Evolutionary conservation across 805 yeast species (phyloP), one percentile per base, ranked within the genome.

Genomic region (Torulaspora indica): DNA sequence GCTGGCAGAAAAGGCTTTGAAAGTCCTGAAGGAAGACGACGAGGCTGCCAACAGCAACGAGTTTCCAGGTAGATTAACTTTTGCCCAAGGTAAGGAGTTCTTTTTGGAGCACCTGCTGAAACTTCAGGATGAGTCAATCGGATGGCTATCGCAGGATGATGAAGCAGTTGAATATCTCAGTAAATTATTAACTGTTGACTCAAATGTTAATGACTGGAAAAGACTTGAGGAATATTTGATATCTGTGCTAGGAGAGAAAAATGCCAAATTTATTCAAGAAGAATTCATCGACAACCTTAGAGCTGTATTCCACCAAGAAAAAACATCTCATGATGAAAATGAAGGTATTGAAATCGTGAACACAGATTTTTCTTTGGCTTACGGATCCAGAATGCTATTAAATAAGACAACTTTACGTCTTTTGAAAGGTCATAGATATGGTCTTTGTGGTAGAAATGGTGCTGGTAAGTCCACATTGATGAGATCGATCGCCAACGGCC

Each of bases 391-490:
- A 70, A 91, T 91, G 97, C 77, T 93, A 56, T 74, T 91, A 57
- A 91, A 90, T 76, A 93, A 93, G 72, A 89, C 98, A 37, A 85
- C 77, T 49, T 72, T 91, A 64, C 79, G 95, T 62, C 76, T 91
- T 51, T 73, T 86, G 56, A 88, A 90, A 71, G 98, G 98, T 58
- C 97, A 87, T 70, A 79, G 98, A 69, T 91, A 91, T 63, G 98
- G 98, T 74, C 76, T 91, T 49, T 88, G 96, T 75, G 98, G 98
- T 64, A 77, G 97, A 71, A 91, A 91, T 65, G 98, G 98, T 77
- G 97, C 96, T 48, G 98, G 98, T 73, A 91, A 91, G 69, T 89
- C 97, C 10, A 91, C 98, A 12, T 75, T 91, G 59, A 89, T 91
- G 98, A 80, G 98, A 68, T 83, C 98, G 24, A 93, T 91, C 59